These are phyloP conservation scores for Nidula microcarpa DNA, from an alignment of 768 basidiomycete species.

Conservation along the genomic window DNA sequence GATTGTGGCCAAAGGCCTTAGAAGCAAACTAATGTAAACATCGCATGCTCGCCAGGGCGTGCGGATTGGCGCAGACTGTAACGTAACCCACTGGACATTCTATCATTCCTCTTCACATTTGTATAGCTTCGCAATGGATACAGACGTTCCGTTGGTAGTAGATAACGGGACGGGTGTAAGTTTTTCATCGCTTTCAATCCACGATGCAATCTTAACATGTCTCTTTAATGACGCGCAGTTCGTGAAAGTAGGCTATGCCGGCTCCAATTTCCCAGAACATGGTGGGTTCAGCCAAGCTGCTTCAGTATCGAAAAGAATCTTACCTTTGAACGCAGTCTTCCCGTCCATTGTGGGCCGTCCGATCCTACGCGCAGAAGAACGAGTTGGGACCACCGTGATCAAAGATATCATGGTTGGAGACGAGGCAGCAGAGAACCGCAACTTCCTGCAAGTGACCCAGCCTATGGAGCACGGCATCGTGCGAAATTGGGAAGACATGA, in stretches of 20 bases:
- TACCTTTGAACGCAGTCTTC: slow-evolving; percentile 57
- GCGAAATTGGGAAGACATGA: slow-evolving; percentile 99
- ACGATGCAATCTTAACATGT: slow-evolving; percentile 4
- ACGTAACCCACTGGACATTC: too few relatives aligned
- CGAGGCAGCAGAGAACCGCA: slow-evolving; percentile 91
- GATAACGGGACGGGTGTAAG: slow-evolving; percentile 89
- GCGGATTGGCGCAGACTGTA: too few relatives aligned
- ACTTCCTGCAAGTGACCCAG: slow-evolving; percentile 94
- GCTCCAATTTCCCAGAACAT: slow-evolving; percentile 93
- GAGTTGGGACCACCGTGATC: slow-evolving; percentile 81
- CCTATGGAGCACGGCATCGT: slow-evolving; percentile 99
- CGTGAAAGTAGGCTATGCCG: slow-evolving; percentile 88
- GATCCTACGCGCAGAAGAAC: slow-evolving; percentile 96
- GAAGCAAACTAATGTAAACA: too few relatives aligned
- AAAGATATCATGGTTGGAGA: slow-evolving; percentile 99
- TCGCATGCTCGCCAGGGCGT: too few relatives aligned
- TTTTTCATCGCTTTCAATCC: slow-evolving; percentile 5
- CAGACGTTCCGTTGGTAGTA: slow-evolving; percentile 64
- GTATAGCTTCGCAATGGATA: slow-evolving; percentile 41
- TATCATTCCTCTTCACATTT: too few relatives aligned
- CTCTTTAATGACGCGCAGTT: slow-evolving; percentile 46
- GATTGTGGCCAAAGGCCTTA: too few relatives aligned
- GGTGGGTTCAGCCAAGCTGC: slow-evolving; percentile 40
- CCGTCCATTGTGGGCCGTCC: slow-evolving; percentile 96
- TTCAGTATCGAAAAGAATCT: not conserved